phyloP scores from a whole-genome alignment of 2,329 filamentous ascomycete genomes.

The Sporothrix brasiliensis region DNA sequence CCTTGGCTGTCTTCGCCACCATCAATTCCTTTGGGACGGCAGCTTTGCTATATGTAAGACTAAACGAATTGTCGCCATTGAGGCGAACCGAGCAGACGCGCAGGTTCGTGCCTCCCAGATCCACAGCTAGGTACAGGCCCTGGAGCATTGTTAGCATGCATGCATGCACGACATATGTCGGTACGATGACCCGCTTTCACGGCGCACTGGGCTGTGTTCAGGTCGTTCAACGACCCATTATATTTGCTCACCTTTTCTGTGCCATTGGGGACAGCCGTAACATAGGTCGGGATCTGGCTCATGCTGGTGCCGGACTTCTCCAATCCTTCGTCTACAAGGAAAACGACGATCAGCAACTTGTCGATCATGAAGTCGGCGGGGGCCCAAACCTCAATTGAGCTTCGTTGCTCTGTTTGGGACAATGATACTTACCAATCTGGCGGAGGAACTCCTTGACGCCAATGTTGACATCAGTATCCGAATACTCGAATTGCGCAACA shows the following conservation, averaged over 20 bases:
- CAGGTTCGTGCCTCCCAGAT: conserved; percentile 98
- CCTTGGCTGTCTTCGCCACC: conserved; percentile 80
- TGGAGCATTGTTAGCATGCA: conserved; percentile 43
- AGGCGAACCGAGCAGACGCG: conserved; percentile 93
- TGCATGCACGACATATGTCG: conserved; percentile 22
- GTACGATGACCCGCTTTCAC: conserved; percentile 6
- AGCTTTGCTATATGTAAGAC: conserved; percentile 88
- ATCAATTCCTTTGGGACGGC: conserved; percentile 88
- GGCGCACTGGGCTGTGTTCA: conserved; percentile 12
- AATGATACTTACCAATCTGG: conserved; percentile 66
- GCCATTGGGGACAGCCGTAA: conserved; percentile 93
- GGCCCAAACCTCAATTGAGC: background rate
- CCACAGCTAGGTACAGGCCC: conserved; percentile 94
- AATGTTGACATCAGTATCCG: conserved; percentile 73
- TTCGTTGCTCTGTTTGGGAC: background rate
- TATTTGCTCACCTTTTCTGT: conserved; percentile 78
- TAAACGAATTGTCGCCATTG: conserved; percentile 93
- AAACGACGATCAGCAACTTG: background rate
- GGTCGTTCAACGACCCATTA: background rate
- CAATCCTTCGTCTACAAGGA: conserved; percentile 72
- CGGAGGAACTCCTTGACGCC: conserved; percentile 83
- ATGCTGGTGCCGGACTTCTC: conserved; percentile 75
- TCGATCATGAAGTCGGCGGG: background rate
- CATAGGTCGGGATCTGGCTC: conserved; percentile 96
- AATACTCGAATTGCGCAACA: conserved; percentile 83